Percentiles rank a stretch among this genome's conserved stretches.
Conservation (phyloP, 257 asterid genomes). For the Eucommia ulmoides region DNA sequence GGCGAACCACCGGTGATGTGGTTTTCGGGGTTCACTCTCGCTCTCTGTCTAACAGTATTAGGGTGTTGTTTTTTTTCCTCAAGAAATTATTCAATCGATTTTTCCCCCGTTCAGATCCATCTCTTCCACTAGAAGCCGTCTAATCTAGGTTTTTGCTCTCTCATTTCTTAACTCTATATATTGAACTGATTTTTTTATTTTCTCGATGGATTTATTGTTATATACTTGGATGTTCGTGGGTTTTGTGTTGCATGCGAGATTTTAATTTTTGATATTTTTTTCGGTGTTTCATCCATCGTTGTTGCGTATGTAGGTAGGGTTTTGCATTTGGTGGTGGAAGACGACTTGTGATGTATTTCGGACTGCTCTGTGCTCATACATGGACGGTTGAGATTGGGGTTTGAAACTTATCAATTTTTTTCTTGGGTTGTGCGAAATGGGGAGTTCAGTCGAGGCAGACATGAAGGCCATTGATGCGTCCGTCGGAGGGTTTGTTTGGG, state of each 20-base stretch:
- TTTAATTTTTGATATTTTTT: constrained; percentile 5
- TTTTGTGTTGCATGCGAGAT: constrained; percentile 20
- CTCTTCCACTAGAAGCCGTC: constrained; percentile 12
- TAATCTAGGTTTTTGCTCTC: constrained; percentile 16
- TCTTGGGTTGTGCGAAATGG: constrained; percentile 42
- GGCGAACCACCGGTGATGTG: no score
- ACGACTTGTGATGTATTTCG: constrained; percentile 13
- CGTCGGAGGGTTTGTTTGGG: constrained; percentile 92
- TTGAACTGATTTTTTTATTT: neutral
- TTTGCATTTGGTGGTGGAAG: constrained; percentile 13
- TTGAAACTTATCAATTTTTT: constrained; percentile 12
- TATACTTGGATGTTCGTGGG: constrained; percentile 2
- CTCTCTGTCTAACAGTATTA: no score
- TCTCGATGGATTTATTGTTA: no score
- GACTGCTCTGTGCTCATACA: constrained; percentile 10
- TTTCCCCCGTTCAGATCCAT: no score
- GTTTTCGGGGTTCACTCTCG: no score
- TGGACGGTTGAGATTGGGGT: constrained; percentile 18
- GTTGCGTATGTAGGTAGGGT: constrained; percentile 5
- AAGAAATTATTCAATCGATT: no score
- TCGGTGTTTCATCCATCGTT: neutral
- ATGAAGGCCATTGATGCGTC: constrained; percentile 44
- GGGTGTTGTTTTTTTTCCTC: no score
- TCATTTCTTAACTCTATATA: constrained; percentile 11
- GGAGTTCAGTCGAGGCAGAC: constrained; percentile 36